These are phyloP conservation scores for Begonia masoniana DNA, from an alignment of 306 rosid genomes.

Conservation along the genomic window DNA sequence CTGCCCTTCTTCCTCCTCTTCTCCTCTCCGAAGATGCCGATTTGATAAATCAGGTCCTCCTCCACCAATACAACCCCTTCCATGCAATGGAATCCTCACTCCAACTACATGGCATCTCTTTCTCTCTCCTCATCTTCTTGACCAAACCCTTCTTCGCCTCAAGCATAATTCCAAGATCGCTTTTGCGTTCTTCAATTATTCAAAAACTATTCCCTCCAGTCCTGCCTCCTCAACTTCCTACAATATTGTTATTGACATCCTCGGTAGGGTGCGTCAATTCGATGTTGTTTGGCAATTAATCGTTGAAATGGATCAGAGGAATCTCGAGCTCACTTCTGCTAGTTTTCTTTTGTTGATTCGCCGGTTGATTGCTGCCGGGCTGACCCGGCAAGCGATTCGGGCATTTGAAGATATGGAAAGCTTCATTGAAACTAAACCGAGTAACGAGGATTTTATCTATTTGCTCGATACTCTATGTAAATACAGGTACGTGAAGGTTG, in stretches of 20 bases:
- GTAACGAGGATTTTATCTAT: slow-evolving; percentile 27
- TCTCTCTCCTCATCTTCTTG: slow-evolving; percentile 43
- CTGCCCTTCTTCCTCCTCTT: slow-evolving; percentile 15
- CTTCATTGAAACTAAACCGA: slow-evolving; percentile 16
- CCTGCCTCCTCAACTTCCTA: slow-evolving; percentile 43
- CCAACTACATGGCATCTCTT: slow-evolving; percentile 64
- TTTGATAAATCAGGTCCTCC: slow-evolving; percentile 35
- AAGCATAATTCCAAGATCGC: slow-evolving; percentile 60
- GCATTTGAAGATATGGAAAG: slow-evolving; percentile 52
- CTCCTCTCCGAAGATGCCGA: slow-evolving; percentile 46
- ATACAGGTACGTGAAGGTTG: slow-evolving; percentile 58
- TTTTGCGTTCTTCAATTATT: slow-evolving; percentile 52
- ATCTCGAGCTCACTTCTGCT: slow-evolving; percentile 22
- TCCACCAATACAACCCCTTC: slow-evolving; percentile 78
- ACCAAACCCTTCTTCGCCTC: slow-evolving; percentile 61
- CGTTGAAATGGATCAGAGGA: slow-evolving; percentile 45
- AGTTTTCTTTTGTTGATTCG: slow-evolving; percentile 54
- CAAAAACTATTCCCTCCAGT: slow-evolving; percentile 45
- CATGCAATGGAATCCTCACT: slow-evolving; percentile 64
- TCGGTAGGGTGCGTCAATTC: slow-evolving; percentile 69
- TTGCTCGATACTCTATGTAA: slow-evolving; percentile 72
- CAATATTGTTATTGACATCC: slow-evolving; percentile 43
- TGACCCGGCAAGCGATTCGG: slow-evolving; percentile 76
- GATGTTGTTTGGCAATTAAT: slow-evolving; percentile 78
- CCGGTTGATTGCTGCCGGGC: slow-evolving; percentile 52